phyloP scores from a whole-genome alignment of 805 yeast genomes.

The Myxozyma geophila region DNA sequence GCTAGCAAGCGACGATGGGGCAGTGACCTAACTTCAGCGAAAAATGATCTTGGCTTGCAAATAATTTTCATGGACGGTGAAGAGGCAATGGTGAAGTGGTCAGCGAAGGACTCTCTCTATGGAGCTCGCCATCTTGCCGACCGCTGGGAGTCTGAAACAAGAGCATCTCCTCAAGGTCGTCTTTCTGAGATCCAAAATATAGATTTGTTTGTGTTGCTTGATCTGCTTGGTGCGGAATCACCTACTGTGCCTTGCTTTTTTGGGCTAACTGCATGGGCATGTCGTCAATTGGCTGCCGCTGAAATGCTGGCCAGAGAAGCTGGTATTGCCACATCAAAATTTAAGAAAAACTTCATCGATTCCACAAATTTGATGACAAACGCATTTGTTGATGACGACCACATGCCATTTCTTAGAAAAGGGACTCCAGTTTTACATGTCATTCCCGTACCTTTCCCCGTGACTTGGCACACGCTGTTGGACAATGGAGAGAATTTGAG shows the following conservation, averaged over 20 bases:
- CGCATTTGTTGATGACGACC: conserved; percentile 54
- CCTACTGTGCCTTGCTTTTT: conserved; percentile 52
- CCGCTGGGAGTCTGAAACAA: conserved; percentile 44
- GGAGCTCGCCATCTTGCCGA: conserved; percentile 59
- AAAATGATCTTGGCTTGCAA: conserved; percentile 48
- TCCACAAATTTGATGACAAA: conserved; percentile 16
- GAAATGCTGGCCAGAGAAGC: conserved; percentile 43
- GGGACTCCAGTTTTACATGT: conserved; percentile 58
- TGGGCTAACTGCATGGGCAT: conserved; percentile 48
- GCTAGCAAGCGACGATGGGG: conserved; percentile 39
- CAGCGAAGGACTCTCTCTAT: conserved; percentile 57
- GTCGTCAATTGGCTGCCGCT: conserved; percentile 46
- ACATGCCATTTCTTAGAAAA: conserved; percentile 53
- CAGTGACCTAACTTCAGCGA: background rate
- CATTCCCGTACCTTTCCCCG: conserved; percentile 59
- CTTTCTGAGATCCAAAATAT: conserved; percentile 44
- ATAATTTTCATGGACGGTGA: conserved; percentile 65
- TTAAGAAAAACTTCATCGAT: conserved; percentile 7
- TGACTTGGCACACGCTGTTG: conserved; percentile 56
- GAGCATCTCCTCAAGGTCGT: conserved; percentile 31
- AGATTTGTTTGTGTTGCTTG: conserved; percentile 56
- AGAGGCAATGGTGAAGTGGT: conserved; percentile 62
- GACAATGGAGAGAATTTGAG: conserved; percentile 55
- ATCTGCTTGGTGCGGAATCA: conserved; percentile 53
- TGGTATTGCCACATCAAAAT: conserved; percentile 24